Percentiles rank a stretch among this genome's conserved stretches.
Evolutionary conservation across 1,284 basidiomycete species (phyloP).

Genomic region (Exobasidium cylindrosporum): DNA sequence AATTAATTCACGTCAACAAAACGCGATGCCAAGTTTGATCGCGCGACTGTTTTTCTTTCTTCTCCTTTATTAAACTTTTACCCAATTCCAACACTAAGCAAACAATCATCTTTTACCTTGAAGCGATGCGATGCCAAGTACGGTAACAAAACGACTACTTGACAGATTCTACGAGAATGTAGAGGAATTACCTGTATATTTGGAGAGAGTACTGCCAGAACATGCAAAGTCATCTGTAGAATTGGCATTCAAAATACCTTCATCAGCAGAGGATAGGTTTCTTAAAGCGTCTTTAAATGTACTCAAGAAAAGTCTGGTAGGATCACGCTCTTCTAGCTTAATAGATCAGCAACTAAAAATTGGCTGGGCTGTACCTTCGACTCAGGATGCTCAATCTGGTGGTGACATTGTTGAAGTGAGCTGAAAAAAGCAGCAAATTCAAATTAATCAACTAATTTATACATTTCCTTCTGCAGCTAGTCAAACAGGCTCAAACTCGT

Average conservation of each 20-base stretch:
- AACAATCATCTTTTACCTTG: background rate
- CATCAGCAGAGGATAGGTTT: background rate
- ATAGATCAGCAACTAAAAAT: background rate
- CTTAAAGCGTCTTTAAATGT: background rate
- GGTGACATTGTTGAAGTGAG: constrained; percentile 14
- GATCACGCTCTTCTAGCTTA: background rate
- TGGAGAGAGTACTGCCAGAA: background rate
- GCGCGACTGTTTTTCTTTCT: too few relatives aligned
- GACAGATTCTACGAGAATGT: background rate
- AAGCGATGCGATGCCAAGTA: background rate
- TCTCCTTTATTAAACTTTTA: too few relatives aligned
- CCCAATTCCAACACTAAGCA: too few relatives aligned
- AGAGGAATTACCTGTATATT: background rate
- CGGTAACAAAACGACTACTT: background rate
- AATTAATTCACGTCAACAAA: too few relatives aligned
- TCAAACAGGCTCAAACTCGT: constrained; percentile 10
- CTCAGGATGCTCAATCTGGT: background rate
- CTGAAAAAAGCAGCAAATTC: background rate
- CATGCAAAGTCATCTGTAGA: background rate
- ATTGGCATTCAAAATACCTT: background rate
- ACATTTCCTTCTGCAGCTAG: background rate
- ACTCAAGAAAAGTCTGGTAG: background rate
- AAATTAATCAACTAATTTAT: background rate
- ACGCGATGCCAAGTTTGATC: too few relatives aligned
- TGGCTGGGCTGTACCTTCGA: background rate